Evolutionary conservation across 2,329 filamentous ascomycete genomes (phyloP), one percentile per base, ranked within the genome.

Genomic region (Penicillium sp.): DNA sequence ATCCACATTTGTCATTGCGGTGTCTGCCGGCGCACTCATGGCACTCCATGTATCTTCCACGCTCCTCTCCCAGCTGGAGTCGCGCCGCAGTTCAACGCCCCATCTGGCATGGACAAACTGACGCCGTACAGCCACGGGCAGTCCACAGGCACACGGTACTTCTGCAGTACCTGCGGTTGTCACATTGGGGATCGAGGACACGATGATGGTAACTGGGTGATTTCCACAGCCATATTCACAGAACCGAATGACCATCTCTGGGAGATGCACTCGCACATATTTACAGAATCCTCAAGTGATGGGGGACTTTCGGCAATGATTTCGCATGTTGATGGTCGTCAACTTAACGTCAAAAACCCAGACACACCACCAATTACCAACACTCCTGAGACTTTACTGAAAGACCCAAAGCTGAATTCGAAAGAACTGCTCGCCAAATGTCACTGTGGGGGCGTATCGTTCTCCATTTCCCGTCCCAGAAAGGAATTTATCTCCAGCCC

Each of bases 101-200:
- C 64, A 3, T 69, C 66, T 9, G 51, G 47, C 39, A 44, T 54
- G 2, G 46, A 54, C 4, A 54, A 57, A 3, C 38, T 67, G 9
- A 67, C 67, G 11, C 5, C 22, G 4, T 78, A 75, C 48, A 39
- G 60, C 3, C 72, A 69, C 36, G 67, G 72, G 0, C 54, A 65
- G 4, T 54, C 57, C 4, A 53, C 57, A 5, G 60, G 69, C 13
- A 71, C 59, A 22, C 58, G 69, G 5, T 75, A 72, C 55, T 76
- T 76, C 57, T 81, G 78, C 59, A 65, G 64, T 6, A 77, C 67
- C 7, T 81, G 78, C 53, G 78, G 77, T 10, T 74, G 72, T 22
- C 72, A 74, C 9, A 58, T 70, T 6, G 65, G 64, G 10, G 62
- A 61, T 24, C 34, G 16, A 14, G 21, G 42, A 43, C 45, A 42